phyloP scores from a whole-genome alignment of 2,329 filamentous ascomycete species.

The Colletotrichum falcatum region DNA sequence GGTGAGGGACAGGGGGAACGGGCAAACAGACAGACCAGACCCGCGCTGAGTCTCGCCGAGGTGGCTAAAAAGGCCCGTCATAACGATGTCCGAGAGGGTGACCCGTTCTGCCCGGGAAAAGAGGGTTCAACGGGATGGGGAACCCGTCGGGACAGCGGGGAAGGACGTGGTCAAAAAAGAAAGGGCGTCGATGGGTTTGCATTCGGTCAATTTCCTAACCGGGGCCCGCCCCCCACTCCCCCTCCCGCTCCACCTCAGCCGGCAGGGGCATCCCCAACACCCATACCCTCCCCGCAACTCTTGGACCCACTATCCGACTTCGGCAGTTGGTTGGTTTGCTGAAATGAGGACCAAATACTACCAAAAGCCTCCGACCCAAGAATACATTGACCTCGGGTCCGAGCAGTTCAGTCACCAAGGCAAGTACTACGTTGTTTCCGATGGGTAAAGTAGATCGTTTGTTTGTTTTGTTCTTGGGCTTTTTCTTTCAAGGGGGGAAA shows the following conservation, averaged over 20 bases:
- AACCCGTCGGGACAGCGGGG: background rate
- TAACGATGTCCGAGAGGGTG: too few relatives aligned
- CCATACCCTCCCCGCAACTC: background rate
- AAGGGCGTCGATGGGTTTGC: background rate
- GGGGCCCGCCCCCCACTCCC: constrained; percentile 3
- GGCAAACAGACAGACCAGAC: too few relatives aligned
- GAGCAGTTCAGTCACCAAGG: background rate
- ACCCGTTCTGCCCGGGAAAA: background rate
- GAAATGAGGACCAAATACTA: too few relatives aligned
- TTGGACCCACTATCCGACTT: background rate
- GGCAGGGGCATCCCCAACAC: background rate
- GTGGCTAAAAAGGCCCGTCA: too few relatives aligned
- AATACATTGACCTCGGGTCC: background rate
- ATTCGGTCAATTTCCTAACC: constrained; percentile 17
- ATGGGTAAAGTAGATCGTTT: too few relatives aligned
- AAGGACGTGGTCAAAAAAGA: background rate
- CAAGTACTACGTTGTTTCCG: background rate
- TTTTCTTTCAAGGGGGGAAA: too few relatives aligned
- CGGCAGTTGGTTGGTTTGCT: constrained; percentile 18
- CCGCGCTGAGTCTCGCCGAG: too few relatives aligned
- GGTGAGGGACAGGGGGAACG: background rate
- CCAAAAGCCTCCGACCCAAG: constrained; percentile 18
- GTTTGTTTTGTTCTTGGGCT: too few relatives aligned
- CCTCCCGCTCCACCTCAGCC: background rate
- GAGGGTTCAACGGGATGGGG: constrained; percentile 12